Evolutionary conservation across 768 basidiomycete genomes (phyloP), one percentile per base, ranked within the genome.

Genomic region (Lactarius sp.): DNA sequence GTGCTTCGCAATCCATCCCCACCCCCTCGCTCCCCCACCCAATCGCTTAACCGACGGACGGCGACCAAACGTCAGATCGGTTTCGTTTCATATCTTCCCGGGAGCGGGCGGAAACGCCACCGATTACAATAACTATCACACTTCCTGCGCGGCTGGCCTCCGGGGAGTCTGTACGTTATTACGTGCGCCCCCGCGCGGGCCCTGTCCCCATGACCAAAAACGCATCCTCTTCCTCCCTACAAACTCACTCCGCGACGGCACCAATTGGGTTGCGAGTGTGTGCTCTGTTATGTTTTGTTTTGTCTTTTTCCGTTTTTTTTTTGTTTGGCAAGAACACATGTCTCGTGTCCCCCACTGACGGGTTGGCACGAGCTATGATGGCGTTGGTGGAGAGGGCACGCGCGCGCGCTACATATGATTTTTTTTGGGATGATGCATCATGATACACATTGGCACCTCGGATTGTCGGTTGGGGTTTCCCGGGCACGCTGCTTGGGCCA

Each of bases 21-120:
- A 27, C 22, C 58, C 62, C 57, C 52, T 7, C 27, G 42, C 52
- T 51, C 41, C 36, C 42, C 55, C 62, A 59, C 56, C 61, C 62
- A 54, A 64, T 54, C 58, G 62, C 62, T 44, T 59, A 59, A 59
- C 58, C 31, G 31, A 33, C 58, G 20, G 41, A 59, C 62, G 62
- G 62, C 58, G 62, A 49, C 53, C 37, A 65, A 60, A 56, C 27
- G 49, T 51, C 59, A 60, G 64, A 65, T 65, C 64, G 54, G 49
- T 60, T 64, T 44, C 27, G 27, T 27, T 44, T 59, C 57, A 64
- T 39, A 36, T 56, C 33, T 46, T 37, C 33, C 57, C 42, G 62
- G 62, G 52, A 54, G 37, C 46, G 52, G 62, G 53, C 59, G 36
- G 22, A 27, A 49, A 49, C 64, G 64, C 64, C 64, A 65, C 64